Evolutionary conservation across 148 eudicot genomes (phyloP).

Genomic region (Vaccinium corymbosum): DNA sequence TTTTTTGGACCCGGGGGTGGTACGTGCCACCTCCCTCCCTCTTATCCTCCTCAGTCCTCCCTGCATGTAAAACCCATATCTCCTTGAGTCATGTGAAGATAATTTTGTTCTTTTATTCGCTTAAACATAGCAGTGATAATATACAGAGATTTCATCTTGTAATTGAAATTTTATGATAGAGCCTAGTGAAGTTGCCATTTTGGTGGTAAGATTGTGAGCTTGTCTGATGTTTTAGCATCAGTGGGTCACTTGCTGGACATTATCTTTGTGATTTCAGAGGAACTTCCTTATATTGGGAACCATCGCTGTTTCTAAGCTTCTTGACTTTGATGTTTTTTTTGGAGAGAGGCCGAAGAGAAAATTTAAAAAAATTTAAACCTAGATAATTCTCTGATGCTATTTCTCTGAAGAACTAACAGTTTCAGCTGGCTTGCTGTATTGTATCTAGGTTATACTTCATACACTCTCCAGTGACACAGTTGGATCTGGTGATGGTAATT

Average conservation of each 20-base stretch:
- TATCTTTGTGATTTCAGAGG: not conserved
- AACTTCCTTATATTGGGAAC: not conserved
- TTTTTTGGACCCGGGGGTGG: too few species aligned
- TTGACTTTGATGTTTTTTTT: not conserved
- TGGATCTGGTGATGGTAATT: conserved; percentile 30
- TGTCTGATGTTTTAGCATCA: conserved; percentile 8
- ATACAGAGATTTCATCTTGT: not conserved
- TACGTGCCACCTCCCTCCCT: too few species aligned
- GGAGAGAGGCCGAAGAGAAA: not conserved
- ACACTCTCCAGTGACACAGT: conserved; percentile 48
- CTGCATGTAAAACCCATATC: not conserved
- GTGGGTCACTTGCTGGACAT: not conserved
- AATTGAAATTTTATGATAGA: not conserved
- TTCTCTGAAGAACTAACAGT: not conserved
- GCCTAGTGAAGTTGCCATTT: not conserved
- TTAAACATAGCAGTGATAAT: not conserved
- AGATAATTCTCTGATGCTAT: not conserved
- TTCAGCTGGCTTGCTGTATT: conserved; percentile 2
- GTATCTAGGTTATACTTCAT: conserved; percentile 70
- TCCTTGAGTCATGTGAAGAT: not conserved
- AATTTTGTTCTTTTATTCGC: not conserved
- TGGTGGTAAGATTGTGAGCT: not conserved
- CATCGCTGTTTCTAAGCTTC: not conserved
- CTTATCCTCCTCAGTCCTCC: too few species aligned
- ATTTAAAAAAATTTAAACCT: not conserved